Evolutionary conservation across 768 basidiomycete genomes (phyloP).

Genomic region (Collybia nuda): DNA sequence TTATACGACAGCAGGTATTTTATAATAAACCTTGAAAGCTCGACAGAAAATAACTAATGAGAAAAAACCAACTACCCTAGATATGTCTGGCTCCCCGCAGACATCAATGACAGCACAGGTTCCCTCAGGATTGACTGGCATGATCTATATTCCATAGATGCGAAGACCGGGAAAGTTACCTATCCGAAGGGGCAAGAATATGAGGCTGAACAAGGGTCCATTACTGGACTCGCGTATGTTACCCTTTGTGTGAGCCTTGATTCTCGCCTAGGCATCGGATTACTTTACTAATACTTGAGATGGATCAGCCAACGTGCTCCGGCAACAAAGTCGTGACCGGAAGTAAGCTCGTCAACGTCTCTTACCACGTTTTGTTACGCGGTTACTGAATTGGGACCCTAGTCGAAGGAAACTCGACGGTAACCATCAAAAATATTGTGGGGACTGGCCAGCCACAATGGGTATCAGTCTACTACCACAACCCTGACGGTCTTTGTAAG

Average conservation of each 20-base stretch:
- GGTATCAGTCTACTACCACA: slow-evolving; percentile 29
- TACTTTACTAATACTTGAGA: background rate
- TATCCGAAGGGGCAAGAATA: slow-evolving; percentile 18
- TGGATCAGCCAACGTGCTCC: slow-evolving; percentile 21
- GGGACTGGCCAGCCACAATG: slow-evolving; percentile 30
- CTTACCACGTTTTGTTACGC: background rate
- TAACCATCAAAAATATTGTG: slow-evolving; percentile 24
- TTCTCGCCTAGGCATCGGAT: background rate
- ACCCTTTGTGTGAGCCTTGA: slow-evolving; percentile 19
- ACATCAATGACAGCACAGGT: slow-evolving; percentile 21
- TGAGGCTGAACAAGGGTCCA: slow-evolving; percentile 19
- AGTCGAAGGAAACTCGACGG: slow-evolving; percentile 20
- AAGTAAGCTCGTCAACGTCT: slow-evolving; percentile 10
- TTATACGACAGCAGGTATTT: slow-evolving; percentile 11
- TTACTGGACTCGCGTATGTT: slow-evolving; percentile 18
- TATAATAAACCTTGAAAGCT: too few species aligned
- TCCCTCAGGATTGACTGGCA: slow-evolving; percentile 21
- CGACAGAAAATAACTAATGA: too few species aligned
- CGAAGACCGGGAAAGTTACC: slow-evolving; percentile 15
- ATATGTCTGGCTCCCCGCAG: slow-evolving; percentile 25
- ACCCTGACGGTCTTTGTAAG: slow-evolving; percentile 22
- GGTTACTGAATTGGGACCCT: background rate
- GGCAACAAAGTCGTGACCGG: slow-evolving; percentile 17
- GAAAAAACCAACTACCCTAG: slow-evolving; percentile 1
- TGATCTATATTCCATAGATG: slow-evolving; percentile 22